These are phyloP conservation scores for Onygenales sp. DNA, from an alignment of 2,329 filamentous ascomycete species.

Conservation along the genomic window DNA sequence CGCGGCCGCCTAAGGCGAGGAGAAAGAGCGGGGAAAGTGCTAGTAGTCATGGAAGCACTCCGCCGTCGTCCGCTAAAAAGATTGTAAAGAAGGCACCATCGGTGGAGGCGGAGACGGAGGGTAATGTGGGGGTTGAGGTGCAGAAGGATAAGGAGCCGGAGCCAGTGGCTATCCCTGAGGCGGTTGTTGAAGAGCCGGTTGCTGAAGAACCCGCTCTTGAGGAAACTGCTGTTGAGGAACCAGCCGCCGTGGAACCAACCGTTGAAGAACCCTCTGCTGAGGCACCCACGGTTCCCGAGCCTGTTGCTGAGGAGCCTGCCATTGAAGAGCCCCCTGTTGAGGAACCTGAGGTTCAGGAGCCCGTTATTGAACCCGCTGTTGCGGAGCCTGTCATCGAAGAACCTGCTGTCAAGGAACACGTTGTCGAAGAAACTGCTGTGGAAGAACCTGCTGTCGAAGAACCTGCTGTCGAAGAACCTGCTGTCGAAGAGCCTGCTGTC, in stretches of 20 bases:
- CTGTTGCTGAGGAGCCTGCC: neutral
- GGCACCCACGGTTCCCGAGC: neutral
- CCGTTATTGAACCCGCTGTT: neutral
- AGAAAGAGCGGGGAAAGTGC: constrained; percentile 1
- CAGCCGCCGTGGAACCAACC: neutral
- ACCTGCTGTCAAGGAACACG: neutral
- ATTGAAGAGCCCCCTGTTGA: neutral
- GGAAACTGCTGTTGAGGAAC: neutral
- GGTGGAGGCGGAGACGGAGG: constrained; percentile 17
- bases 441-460: neutral
- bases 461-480: neutral
- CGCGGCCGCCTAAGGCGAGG: neutral
- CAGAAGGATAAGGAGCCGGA: constrained; percentile 12
- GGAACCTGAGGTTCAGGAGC: neutral
- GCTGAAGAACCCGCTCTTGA: neutral
- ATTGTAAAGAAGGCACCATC: constrained; percentile 14
- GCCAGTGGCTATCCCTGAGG: neutral
- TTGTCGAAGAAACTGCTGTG: neutral
- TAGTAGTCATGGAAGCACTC: neutral
- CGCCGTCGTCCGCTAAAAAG: neutral
- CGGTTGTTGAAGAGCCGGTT: neutral
- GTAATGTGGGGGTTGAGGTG: constrained; percentile 14
- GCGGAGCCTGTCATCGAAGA: neutral
- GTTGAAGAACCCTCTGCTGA: neutral
- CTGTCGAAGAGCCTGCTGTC: neutral